Percentiles rank a stretch among this genome's conserved stretches.
Evolutionary conservation across 108 stramenopile species (phyloP).

Genomic region (Pseudonitzschia delicatissima): DNA sequence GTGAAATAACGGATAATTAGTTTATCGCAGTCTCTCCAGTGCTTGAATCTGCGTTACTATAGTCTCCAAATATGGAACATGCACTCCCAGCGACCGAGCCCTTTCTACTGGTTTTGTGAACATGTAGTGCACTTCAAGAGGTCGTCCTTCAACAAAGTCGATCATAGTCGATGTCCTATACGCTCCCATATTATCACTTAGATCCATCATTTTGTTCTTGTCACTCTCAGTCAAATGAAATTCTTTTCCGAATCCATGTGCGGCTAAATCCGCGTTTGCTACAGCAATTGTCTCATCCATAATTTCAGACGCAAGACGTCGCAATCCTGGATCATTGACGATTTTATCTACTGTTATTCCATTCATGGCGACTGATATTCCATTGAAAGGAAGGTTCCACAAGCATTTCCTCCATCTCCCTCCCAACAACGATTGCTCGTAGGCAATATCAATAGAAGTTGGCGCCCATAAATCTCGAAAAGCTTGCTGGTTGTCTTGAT

Average conservation of each 20-base stretch:
- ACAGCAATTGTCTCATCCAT: slow-evolving; percentile 79
- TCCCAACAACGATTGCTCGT: slow-evolving; percentile 52
- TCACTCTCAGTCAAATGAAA: slow-evolving; percentile 32
- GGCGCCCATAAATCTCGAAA: slow-evolving; percentile 56
- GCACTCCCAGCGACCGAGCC: slow-evolving; percentile 53
- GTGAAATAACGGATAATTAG: no score
- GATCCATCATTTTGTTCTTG: slow-evolving; percentile 63
- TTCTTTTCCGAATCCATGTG: slow-evolving; percentile 32
- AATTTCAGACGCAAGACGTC: slow-evolving; percentile 57
- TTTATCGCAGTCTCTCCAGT: slow-evolving; percentile 37
- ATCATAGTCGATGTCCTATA: slow-evolving; percentile 84
- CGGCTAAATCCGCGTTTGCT: slow-evolving; percentile 77
- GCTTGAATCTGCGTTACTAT: slow-evolving; percentile 70
- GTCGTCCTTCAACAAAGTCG: slow-evolving; percentile 61
- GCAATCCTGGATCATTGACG: slow-evolving; percentile 66
- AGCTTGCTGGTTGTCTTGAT: slow-evolving; percentile 35
- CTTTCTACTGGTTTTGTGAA: slow-evolving; percentile 72
- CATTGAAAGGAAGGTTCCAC: slow-evolving; percentile 90
- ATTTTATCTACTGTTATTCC: slow-evolving; percentile 85
- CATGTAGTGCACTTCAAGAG: slow-evolving; percentile 84
- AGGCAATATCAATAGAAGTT: slow-evolving; percentile 48
- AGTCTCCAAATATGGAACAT: slow-evolving; percentile 71
- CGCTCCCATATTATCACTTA: slow-evolving; percentile 74
- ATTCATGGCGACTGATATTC: slow-evolving; percentile 83
- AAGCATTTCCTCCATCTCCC: slow-evolving; percentile 80